Base-by-base conservation (phyloP, 2,329 filamentous ascomycete genomes). In the Ophiostoma populinum region DNA sequence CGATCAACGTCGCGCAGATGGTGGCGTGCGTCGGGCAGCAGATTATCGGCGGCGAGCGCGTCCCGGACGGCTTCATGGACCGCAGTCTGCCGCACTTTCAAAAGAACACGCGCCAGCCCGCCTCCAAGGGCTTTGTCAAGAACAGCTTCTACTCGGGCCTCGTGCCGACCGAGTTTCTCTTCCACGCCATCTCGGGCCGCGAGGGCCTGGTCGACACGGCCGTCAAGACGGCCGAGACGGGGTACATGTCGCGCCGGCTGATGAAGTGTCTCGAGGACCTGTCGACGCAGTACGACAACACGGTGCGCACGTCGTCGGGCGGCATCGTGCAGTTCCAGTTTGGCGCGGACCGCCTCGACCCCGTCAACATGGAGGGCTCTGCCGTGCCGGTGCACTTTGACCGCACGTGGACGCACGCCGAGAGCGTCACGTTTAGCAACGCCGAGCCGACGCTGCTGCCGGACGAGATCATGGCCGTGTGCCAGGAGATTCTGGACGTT, bases 1-100 rank as follows among this genome's bases (percentile, higher is more conserved):
- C 82, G 47, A 92, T 98, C 63, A 98, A 98, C 63, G 90, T 98
- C 22, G 90, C 90, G 7, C 90, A 98, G 61, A 98, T 98, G 90
- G 80, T 95, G 52, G 87, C 90, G 38, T 75, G 86, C 40, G 90
- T 98, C 51, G 90, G 90, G 34, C 90, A 98, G 57, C 90, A 98
- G 48, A 94, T 95, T 70, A 95, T 98, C 49, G 80, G 80, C 40
- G 83, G 85, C 32, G 73, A 80, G 49, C 86, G 90, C 70, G 86
- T 98, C 21, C 71, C 82, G 29, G 83, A 98, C 56, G 90, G 90
- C 6, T 98, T 98, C 58, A 87, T 95, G 52, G 87, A 95, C 54
- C 75, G 90, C 48, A 94, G 79, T 38, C 57, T 98, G 36, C 90
- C 90, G 25, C 90, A 98, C 55, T 98, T 95, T 52, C 78, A 85